phyloP scores from a whole-genome alignment of 495 filamentous ascomycete genomes.

The Cetradonia linearis region DNA sequence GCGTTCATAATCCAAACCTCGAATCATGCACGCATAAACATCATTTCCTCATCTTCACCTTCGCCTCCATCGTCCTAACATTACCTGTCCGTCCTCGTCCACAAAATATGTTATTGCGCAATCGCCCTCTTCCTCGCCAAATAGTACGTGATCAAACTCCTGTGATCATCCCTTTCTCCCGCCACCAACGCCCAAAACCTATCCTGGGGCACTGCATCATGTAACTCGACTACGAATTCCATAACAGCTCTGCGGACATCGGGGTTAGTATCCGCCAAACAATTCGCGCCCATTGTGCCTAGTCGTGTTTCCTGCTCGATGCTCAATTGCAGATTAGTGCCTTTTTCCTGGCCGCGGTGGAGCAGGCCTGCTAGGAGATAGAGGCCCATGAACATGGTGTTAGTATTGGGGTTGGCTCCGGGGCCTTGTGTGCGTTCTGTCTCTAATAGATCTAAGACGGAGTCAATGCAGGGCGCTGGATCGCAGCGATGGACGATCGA shows the following conservation, averaged over 20 bases:
- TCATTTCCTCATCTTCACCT: background rate
- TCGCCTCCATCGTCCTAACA: background rate
- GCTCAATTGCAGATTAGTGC: constrained; percentile 4
- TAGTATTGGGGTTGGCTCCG: background rate
- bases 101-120: constrained; percentile 4
- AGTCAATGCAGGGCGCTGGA: constrained; percentile 39
- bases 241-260: constrained; percentile 72
- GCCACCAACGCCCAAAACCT: constrained; percentile 56
- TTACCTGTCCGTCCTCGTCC: background rate
- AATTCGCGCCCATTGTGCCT: constrained; percentile 47
- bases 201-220: constrained; percentile 54
- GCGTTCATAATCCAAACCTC: background rate
- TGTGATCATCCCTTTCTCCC: constrained; percentile 53
- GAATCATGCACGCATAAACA: background rate
- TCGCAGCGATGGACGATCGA: constrained; percentile 42
- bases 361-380: constrained; percentile 45
- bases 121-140: constrained; percentile 45
- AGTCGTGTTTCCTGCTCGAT: constrained; percentile 28
- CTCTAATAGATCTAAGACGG: constrained; percentile 40
- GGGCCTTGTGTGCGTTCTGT: constrained; percentile 28
- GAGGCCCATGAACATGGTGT: constrained; percentile 45
- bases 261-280: constrained; percentile 60
- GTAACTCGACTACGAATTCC: constrained; percentile 64
- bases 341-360: constrained; percentile 28
- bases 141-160: constrained; percentile 75